phyloP scores from a whole-genome alignment of 1,139 yeast species.

The Candida sp. region DNA sequence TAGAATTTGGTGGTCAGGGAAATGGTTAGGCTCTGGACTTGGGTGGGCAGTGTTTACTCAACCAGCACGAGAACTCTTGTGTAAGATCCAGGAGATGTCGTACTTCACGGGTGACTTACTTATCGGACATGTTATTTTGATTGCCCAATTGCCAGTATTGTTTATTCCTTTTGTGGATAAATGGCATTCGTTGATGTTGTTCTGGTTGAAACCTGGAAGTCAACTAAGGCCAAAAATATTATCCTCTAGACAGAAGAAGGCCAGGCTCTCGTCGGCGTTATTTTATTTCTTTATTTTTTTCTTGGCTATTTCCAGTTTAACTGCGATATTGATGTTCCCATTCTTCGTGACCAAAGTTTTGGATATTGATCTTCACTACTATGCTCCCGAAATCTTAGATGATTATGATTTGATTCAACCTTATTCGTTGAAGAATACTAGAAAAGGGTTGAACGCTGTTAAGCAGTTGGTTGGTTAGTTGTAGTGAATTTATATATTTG shows the following conservation, averaged over 20 bases:
- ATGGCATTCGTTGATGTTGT: conserved; percentile 75
- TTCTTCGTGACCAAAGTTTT: conserved; percentile 24
- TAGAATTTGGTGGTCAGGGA: conserved; percentile 69
- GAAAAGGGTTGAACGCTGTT: conserved; percentile 34
- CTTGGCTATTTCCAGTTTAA: conserved; percentile 30
- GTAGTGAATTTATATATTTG: too few species aligned
- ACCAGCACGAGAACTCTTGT: conserved; percentile 51
- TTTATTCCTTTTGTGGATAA: conserved; percentile 59
- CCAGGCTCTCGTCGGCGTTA: conserved; percentile 25
- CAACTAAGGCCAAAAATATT: conserved; percentile 41
- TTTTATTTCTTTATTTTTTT: conserved; percentile 39
- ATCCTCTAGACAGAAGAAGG: conserved; percentile 29
- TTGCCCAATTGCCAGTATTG: conserved; percentile 50
- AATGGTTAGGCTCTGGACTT: conserved; percentile 53
- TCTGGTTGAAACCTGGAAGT: conserved; percentile 73
- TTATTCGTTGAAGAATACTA: conserved; percentile 15
- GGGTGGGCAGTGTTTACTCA: conserved; percentile 51
- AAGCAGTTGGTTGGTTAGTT: too few species aligned
- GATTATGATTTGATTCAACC: conserved; percentile 39
- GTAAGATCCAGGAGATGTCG: conserved; percentile 54
- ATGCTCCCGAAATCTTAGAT: conserved; percentile 30
- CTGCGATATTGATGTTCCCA: conserved; percentile 41
- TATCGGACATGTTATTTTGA: conserved; percentile 49
- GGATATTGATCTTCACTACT: conserved; percentile 33
- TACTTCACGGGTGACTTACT: conserved; percentile 51